Conservation (phyloP, 768 basidiomycete species). For the Kwoniella mangroviensis region DNA sequence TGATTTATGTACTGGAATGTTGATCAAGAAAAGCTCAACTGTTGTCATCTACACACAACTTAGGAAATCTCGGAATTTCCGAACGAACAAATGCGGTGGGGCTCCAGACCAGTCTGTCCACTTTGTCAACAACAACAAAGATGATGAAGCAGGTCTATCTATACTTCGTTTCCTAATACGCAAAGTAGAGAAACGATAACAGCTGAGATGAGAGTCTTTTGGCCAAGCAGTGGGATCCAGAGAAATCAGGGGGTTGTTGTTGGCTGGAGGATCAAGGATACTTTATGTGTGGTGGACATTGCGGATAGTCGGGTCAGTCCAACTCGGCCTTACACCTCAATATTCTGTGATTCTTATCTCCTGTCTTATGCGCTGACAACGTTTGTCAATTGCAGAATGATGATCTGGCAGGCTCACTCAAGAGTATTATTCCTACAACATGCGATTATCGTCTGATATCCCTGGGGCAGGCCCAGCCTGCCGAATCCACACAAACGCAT, state of each 20-base stretch:
- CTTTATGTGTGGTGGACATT: constrained; percentile 31
- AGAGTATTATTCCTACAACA: too few relatives aligned
- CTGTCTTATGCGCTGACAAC: too few relatives aligned
- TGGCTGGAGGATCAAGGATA: constrained; percentile 30
- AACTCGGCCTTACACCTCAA: not conserved
- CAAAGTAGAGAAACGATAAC: not conserved
- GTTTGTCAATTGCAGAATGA: too few relatives aligned
- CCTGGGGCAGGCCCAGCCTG: not conserved
- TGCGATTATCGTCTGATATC: too few relatives aligned
- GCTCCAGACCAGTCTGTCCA: not conserved
- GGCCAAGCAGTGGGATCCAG: constrained; percentile 29
- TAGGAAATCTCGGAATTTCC: not conserved
- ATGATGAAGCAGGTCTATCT: not conserved
- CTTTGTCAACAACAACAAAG: constrained; percentile 1
- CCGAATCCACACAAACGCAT: not conserved
- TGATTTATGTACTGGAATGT: not conserved
- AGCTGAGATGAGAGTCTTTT: constrained; percentile 33
- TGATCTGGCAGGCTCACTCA: too few relatives aligned
- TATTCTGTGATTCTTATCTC: too few relatives aligned
- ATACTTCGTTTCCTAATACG: too few relatives aligned
- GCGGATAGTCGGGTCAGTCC: constrained; percentile 32
- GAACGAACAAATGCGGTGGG: not conserved
- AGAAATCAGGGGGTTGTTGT: constrained; percentile 23
- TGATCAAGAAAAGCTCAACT: not conserved
- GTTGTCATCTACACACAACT: not conserved